Evolutionary conservation across 257 asterid species (phyloP).

Genomic region (Solanum tacnaense): DNA sequence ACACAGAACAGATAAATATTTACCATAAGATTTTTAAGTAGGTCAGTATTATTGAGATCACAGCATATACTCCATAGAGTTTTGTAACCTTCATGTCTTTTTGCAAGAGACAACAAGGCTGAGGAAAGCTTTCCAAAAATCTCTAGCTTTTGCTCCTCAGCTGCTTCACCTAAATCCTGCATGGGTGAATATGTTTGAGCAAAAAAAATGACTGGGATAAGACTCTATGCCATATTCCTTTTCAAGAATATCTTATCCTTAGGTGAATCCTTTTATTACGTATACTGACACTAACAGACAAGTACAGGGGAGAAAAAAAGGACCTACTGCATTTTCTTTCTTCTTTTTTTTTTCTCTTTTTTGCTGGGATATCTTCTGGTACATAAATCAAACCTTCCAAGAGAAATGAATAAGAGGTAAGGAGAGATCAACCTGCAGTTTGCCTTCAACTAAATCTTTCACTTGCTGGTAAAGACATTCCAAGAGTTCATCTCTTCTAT

Average conservation of each 20-base stretch:
- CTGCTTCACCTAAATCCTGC: constrained; percentile 47
- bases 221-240: background rate
- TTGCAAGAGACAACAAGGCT: constrained; percentile 59
- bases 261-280: background rate
- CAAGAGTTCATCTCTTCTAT: constrained; percentile 68
- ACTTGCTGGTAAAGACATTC: constrained; percentile 68
- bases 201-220: background rate
- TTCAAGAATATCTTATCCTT: background rate
- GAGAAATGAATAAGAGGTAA: background rate
- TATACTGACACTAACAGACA: background rate
- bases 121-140: constrained; percentile 49
- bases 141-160: constrained; percentile 39
- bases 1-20: background rate
- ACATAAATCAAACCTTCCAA: background rate
- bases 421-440: constrained; percentile 35
- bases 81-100: constrained; percentile 77
- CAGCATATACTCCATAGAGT: constrained; percentile 80
- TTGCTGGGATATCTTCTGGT: background rate
- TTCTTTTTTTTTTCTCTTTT: background rate
- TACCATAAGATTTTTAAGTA: constrained; percentile 84
- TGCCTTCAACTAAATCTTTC: constrained; percentile 36
- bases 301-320: background rate
- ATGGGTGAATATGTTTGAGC: constrained; percentile 5
- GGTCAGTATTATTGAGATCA: constrained; percentile 63
- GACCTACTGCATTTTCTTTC: background rate